These are phyloP conservation scores for Sinapis alba DNA, from an alignment of 441 rosid species.

Conservation along the genomic window DNA sequence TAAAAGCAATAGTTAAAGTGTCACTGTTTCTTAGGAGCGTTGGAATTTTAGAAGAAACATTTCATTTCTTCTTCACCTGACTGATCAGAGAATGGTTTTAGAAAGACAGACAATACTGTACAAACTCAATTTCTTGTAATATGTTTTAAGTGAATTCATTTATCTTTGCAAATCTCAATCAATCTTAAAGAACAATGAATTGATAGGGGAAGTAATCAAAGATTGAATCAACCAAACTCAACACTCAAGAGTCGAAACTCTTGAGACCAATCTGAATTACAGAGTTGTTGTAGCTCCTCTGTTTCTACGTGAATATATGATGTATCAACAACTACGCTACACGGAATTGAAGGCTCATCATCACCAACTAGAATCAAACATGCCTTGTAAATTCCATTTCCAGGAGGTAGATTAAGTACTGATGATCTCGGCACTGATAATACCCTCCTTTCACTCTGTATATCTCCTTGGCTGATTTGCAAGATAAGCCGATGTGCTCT, in stretches of 20 bases:
- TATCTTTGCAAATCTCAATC: background rate
- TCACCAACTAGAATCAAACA: constrained; percentile 52
- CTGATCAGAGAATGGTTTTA: background rate
- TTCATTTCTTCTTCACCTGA: background rate
- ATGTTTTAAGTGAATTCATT: background rate
- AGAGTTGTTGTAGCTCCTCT: constrained; percentile 43
- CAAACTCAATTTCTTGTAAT: background rate
- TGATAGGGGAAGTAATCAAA: background rate
- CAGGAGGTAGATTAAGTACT: constrained; percentile 72
- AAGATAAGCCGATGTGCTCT: constrained; percentile 71
- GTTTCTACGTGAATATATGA: constrained; percentile 58
- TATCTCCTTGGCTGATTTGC: constrained; percentile 33
- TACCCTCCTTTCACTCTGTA: constrained; percentile 40
- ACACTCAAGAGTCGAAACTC: constrained; percentile 55
- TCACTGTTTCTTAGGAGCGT: background rate
- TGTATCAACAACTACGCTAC: constrained; percentile 68
- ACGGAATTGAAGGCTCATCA: constrained; percentile 44
- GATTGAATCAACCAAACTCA: constrained; percentile 55
- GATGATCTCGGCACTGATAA: constrained; percentile 63
- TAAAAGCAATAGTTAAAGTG: background rate
- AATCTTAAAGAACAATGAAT: background rate
- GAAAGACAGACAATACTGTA: background rate
- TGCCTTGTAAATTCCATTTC: constrained; percentile 56
- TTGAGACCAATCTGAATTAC: constrained; percentile 37
- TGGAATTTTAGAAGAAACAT: background rate